These are phyloP conservation scores for Lipomyces sp. DNA, from an alignment of 805 yeast species.

Conservation along the genomic window DNA sequence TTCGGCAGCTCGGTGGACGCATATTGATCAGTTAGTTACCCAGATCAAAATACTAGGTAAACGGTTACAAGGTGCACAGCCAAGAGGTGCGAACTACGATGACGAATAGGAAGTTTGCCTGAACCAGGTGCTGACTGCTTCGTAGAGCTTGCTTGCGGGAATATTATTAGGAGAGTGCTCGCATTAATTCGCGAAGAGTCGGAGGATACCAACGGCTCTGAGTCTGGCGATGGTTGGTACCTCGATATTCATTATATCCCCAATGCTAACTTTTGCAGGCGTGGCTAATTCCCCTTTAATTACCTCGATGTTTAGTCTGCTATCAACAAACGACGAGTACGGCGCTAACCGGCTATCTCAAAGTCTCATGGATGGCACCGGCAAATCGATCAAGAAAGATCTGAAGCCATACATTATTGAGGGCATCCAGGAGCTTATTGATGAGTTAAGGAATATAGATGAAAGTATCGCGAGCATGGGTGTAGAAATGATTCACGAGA, in stretches of 20 bases:
- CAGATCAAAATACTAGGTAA: slow-evolving; percentile 77
- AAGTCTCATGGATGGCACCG: slow-evolving; percentile 48
- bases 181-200: slow-evolving; percentile 87
- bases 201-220: slow-evolving; percentile 52
- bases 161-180: slow-evolving; percentile 85
- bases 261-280: neutral
- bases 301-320: slow-evolving; percentile 83
- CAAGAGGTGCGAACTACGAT: slow-evolving; percentile 51
- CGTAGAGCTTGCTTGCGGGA: slow-evolving; percentile 80
- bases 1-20: slow-evolving; percentile 86
- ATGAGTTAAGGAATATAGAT: slow-evolving; percentile 85
- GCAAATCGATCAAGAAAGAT: slow-evolving; percentile 52
- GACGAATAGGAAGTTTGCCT: neutral
- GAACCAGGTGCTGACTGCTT: neutral
- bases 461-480: slow-evolving; percentile 92
- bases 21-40: slow-evolving; percentile 69
- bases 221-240: slow-evolving; percentile 26
- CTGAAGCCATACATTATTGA: slow-evolving; percentile 85
- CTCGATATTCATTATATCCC: neutral
- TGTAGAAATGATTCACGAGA: slow-evolving; percentile 91
- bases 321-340: slow-evolving; percentile 47
- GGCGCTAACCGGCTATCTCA: slow-evolving; percentile 7
- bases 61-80: slow-evolving; percentile 73
- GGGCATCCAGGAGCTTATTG: slow-evolving; percentile 88
- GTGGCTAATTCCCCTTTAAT: slow-evolving; percentile 57